Evolutionary conservation across 192 early-diverging fungal species (phyloP).

Genomic region (Linnemannia schmuckeri): DNA sequence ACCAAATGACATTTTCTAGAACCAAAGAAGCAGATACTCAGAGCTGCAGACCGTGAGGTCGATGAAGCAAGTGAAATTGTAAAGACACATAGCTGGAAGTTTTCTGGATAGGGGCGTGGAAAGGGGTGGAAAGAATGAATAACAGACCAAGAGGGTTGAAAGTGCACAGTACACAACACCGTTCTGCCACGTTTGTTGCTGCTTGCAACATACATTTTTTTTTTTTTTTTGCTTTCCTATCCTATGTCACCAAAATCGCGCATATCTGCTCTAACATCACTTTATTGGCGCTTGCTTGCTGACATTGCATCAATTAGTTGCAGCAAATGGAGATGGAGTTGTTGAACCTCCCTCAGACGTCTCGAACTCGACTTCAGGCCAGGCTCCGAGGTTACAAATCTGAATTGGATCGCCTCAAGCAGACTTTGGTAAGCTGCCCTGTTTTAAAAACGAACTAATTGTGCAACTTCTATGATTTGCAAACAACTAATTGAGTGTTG

Average conservation of each 20-base stretch:
- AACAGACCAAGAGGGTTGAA: neutral
- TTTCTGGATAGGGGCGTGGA: neutral
- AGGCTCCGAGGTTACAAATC: slow-evolving; percentile 80
- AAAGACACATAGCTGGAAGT: slow-evolving; percentile 23
- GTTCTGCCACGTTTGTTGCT: neutral
- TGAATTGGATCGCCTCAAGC: slow-evolving; percentile 83
- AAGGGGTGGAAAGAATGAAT: neutral
- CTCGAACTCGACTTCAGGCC: slow-evolving; percentile 74
- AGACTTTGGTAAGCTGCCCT: slow-evolving; percentile 73
- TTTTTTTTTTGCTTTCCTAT: neutral
- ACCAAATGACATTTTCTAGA: slow-evolving; percentile 59
- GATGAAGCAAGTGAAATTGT: slow-evolving; percentile 94
- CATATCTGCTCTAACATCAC: neutral
- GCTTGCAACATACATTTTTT: neutral
- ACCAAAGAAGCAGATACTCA: slow-evolving; percentile 77
- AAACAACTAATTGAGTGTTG: neutral
- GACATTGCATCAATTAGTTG: slow-evolving; percentile 61
- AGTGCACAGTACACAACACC: neutral
- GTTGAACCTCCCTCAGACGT: slow-evolving; percentile 74
- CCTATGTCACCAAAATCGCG: neutral
- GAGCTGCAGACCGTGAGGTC: slow-evolving; percentile 84
- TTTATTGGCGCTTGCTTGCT: neutral
- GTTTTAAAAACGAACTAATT: too few species aligned
- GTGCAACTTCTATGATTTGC: neutral
- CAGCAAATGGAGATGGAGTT: slow-evolving; percentile 97